Evolutionary conservation across 805 yeast species (phyloP).

Genomic region (Isabelozyma pseudorhagii): DNA sequence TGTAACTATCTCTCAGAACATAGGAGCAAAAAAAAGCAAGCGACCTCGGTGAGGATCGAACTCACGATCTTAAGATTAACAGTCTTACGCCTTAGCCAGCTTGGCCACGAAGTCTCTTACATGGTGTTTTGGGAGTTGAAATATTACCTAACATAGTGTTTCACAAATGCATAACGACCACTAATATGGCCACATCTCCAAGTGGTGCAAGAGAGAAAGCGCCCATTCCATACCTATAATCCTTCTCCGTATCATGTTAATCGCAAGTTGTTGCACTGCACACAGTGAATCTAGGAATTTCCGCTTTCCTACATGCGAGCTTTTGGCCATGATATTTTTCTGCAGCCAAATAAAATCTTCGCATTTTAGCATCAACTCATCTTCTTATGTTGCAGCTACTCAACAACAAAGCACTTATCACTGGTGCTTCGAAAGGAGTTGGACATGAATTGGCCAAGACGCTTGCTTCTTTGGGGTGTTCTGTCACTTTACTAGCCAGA

Average conservation of each 20-base stretch:
- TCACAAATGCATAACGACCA: no score
- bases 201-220: no score
- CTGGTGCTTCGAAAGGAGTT: constrained; percentile 41
- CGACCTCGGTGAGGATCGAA: constrained; percentile 2
- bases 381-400: neutral
- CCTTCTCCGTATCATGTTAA: no score
- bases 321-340: neutral
- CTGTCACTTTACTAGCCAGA: constrained; percentile 30
- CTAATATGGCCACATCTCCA: no score
- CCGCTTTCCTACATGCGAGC: no score
- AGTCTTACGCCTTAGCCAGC: constrained; percentile 2
- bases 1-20: no score
- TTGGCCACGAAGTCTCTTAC: constrained; percentile 1
- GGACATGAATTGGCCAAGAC: constrained; percentile 27
- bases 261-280: no score
- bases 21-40: neutral
- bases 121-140: neutral
- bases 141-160: no score
- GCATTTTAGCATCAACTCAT: neutral
- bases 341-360: neutral
- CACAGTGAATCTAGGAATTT: no score
- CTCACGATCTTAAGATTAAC: constrained; percentile 1
- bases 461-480: constrained; percentile 28
- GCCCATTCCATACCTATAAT: no score
- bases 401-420: constrained; percentile 28